Conservation (phyloP, 345 rosid species). For the Eucalyptus victrix region DNA sequence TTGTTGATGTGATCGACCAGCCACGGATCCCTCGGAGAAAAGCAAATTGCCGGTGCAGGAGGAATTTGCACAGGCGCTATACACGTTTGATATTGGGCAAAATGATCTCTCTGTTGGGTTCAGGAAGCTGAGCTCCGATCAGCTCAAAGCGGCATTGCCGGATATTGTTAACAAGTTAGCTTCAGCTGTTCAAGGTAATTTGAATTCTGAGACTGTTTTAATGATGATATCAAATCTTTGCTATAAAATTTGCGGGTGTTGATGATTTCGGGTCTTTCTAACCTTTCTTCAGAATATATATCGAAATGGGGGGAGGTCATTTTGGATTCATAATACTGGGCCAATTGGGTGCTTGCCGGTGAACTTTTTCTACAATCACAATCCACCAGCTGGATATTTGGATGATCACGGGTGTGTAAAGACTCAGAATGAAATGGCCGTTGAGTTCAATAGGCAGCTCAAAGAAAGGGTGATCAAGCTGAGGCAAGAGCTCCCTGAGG, state of each 20-base stretch:
- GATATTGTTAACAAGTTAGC: slow-evolving; percentile 68
- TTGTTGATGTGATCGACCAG: slow-evolving; percentile 10
- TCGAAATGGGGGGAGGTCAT: slow-evolving; percentile 44
- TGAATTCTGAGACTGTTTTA: neutral
- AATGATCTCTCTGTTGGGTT: slow-evolving; percentile 91
- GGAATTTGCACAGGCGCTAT: slow-evolving; percentile 74
- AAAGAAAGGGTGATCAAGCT: slow-evolving; percentile 43
- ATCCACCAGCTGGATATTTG: slow-evolving; percentile 53
- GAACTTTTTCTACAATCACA: slow-evolving; percentile 50
- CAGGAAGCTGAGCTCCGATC: slow-evolving; percentile 52
- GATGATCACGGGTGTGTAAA: slow-evolving; percentile 68
- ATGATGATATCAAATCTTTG: neutral
- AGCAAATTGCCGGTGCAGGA: slow-evolving; percentile 59
- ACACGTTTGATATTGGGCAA: slow-evolving; percentile 91
- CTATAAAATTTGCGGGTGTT: neutral
- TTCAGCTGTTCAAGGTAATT: slow-evolving; percentile 79
- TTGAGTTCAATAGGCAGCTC: slow-evolving; percentile 63
- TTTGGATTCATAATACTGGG: slow-evolving; percentile 86
- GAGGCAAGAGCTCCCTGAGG: slow-evolving; percentile 46
- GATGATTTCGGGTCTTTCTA: neutral
- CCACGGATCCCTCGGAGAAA: slow-evolving; percentile 24
- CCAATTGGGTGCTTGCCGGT: slow-evolving; percentile 88
- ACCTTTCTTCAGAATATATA: slow-evolving; percentile 24
- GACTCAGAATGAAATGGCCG: slow-evolving; percentile 64
- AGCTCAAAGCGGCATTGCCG: slow-evolving; percentile 58